Percentiles rank a stretch among this genome's conserved stretches.
Conservation (phyloP, 495 filamentous ascomycete species). For the Penicillium herquei region DNA sequence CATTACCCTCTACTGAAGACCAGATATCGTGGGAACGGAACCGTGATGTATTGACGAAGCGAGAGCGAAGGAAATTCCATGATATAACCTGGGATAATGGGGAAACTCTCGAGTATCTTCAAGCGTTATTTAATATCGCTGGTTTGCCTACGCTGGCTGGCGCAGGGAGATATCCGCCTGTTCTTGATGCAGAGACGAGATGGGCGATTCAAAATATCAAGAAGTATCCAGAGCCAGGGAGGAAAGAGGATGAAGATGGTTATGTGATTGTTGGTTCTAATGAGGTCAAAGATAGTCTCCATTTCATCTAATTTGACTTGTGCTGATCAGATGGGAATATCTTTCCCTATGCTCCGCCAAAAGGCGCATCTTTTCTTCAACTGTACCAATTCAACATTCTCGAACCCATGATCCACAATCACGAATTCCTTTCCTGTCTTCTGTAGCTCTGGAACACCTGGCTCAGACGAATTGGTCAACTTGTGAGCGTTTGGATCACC, state of each 20-base stretch:
- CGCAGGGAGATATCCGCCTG: conserved; percentile 1
- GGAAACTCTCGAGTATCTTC: not conserved
- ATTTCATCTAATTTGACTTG: not conserved
- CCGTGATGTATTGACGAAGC: not conserved
- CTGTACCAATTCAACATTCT: conserved; percentile 28
- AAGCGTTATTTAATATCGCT: not conserved
- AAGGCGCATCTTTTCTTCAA: conserved; percentile 53
- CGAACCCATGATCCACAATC: conserved; percentile 43
- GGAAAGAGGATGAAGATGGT: not conserved
- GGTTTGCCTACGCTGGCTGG: not conserved
- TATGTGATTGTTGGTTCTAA: not conserved
- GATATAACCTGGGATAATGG: conserved; percentile 1
- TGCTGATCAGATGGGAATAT: conserved; percentile 33
- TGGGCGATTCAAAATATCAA: conserved; percentile 5
- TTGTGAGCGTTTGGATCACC: conserved; percentile 60
- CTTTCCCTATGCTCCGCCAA: conserved; percentile 47
- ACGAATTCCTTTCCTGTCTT: conserved; percentile 49
- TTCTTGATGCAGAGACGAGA: not conserved
- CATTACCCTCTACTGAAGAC: not conserved
- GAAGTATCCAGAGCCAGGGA: not conserved
- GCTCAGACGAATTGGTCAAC: conserved; percentile 44
- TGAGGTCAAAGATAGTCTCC: conserved; percentile 3
- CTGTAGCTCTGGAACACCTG: conserved; percentile 44
- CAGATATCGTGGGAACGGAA: not conserved
- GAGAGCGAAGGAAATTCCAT: not conserved